Evolutionary conservation across 2,329 filamentous ascomycete genomes (phyloP).

Genomic region (Botrytis cinerea): DNA sequence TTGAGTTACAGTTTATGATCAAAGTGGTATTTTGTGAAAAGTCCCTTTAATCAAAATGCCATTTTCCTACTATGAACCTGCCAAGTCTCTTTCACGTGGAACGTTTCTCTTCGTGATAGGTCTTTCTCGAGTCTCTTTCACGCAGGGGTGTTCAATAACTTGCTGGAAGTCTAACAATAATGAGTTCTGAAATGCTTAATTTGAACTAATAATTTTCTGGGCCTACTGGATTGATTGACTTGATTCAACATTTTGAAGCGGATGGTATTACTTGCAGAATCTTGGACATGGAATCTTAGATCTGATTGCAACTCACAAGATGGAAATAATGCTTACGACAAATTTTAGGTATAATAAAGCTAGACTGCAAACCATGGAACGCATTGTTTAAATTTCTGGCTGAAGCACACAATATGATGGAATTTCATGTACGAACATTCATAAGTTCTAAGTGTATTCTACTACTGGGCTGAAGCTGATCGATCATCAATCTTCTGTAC

Average conservation of each 20-base stretch:
- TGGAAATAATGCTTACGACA: not conserved
- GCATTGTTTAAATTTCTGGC: not conserved
- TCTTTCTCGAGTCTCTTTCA: not conserved
- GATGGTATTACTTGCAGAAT: not conserved
- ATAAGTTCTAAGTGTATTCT: not conserved
- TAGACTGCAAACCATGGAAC: not conserved
- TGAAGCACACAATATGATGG: not conserved
- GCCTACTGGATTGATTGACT: not conserved
- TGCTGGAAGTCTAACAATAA: not conserved
- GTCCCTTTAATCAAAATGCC: not conserved
- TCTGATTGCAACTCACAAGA: not conserved
- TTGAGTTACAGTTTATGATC: not conserved
- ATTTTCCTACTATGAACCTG: not conserved
- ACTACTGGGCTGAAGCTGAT: not conserved
- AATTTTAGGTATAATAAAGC: not conserved
- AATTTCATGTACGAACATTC: not conserved
- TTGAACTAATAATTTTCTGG: too few species aligned
- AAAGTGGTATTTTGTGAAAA: not conserved
- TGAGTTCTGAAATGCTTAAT: not conserved
- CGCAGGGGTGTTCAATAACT: not conserved
- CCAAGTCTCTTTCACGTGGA: not conserved
- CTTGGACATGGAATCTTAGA: not conserved
- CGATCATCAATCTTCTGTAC: not conserved
- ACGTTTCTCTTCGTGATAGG: not conserved
- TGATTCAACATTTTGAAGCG: not conserved